Conservation (phyloP, 2,329 filamentous ascomycete genomes). For the Graphilbum fragrans region DNA sequence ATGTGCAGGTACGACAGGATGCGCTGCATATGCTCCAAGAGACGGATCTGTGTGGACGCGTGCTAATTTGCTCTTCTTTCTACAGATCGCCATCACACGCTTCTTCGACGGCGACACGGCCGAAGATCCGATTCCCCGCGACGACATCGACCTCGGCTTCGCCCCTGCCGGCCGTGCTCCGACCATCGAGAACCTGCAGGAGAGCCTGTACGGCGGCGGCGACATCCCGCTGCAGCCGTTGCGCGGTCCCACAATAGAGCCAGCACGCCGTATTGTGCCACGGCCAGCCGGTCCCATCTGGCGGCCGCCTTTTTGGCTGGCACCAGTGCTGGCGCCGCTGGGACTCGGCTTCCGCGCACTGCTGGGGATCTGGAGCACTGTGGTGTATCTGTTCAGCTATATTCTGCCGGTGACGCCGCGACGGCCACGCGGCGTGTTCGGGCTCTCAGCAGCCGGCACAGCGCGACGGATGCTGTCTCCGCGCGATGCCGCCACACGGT, state of each 20-base stretch:
- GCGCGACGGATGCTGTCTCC: slow-evolving; percentile 64
- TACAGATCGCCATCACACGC: slow-evolving; percentile 83
- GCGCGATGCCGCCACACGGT: slow-evolving; percentile 75
- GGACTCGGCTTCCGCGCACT: slow-evolving; percentile 64
- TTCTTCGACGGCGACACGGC: slow-evolving; percentile 95
- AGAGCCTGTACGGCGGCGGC: neutral
- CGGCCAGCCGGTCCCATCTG: slow-evolving; percentile 52
- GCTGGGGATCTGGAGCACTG: slow-evolving; percentile 55
- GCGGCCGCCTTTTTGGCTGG: slow-evolving; percentile 62
- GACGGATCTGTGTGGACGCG: neutral
- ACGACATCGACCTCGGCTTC: slow-evolving; percentile 24
- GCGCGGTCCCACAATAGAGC: slow-evolving; percentile 30
- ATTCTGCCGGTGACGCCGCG: neutral
- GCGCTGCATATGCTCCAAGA: neutral
- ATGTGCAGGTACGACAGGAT: slow-evolving; percentile 57
- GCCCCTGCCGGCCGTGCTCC: slow-evolving; percentile 12
- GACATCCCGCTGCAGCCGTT: neutral
- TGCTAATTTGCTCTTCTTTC: neutral
- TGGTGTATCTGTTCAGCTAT: slow-evolving; percentile 40
- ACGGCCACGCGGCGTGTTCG: slow-evolving; percentile 52
- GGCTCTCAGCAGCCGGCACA: slow-evolving; percentile 40
- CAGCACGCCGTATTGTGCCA: slow-evolving; percentile 78
- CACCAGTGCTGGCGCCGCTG: slow-evolving; percentile 71
- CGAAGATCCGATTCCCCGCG: slow-evolving; percentile 59
- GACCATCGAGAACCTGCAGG: neutral